Conservation (phyloP, 2,329 filamentous ascomycete genomes). For the Hortaea sp. region DNA sequence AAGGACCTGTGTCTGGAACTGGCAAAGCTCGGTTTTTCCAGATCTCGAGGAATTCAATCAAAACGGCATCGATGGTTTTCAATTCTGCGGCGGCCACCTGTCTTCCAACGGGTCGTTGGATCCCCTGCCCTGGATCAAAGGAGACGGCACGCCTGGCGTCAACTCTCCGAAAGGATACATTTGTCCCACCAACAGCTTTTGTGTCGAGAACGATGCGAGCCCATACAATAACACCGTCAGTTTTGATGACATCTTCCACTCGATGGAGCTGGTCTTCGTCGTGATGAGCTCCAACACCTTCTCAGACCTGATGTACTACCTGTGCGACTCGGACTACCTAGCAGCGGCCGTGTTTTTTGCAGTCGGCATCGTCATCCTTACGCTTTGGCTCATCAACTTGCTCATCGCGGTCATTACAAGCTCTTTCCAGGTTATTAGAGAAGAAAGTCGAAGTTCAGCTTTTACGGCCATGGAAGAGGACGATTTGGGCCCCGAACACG, state of each 20-base stretch:
- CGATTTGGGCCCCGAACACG: conserved; percentile 16
- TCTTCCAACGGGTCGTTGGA: conserved; percentile 36
- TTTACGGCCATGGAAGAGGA: conserved; percentile 68
- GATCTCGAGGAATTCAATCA: conserved; percentile 44
- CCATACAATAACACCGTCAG: conserved; percentile 79
- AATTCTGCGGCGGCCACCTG: conserved; percentile 81
- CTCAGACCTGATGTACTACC: conserved; percentile 87
- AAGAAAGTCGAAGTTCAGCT: conserved; percentile 88
- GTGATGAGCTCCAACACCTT: conserved; percentile 99
- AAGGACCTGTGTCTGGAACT: conserved; percentile 42
- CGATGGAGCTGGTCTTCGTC: conserved; percentile 88
- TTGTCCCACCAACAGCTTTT: conserved; percentile 74
- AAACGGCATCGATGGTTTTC: conserved; percentile 42
- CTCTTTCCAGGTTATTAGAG: conserved; percentile 94
- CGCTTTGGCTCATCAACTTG: conserved; percentile 92
- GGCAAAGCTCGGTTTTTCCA: conserved; percentile 33
- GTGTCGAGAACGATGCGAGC: conserved; percentile 60
- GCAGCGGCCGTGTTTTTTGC: conserved; percentile 70
- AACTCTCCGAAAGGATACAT: conserved; percentile 68
- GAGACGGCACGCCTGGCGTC: conserved; percentile 43
- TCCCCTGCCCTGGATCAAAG: conserved; percentile 57
- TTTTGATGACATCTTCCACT: conserved; percentile 91
- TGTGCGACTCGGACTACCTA: conserved; percentile 83
- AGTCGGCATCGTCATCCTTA: conserved; percentile 73
- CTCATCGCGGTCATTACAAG: conserved; percentile 94